A percentile compares a stretch with the other conserved stretches of the same genome.
Evolutionary conservation across 2,329 filamentous ascomycete species (phyloP).

Genomic region (Clarireedia monteithiana): DNA sequence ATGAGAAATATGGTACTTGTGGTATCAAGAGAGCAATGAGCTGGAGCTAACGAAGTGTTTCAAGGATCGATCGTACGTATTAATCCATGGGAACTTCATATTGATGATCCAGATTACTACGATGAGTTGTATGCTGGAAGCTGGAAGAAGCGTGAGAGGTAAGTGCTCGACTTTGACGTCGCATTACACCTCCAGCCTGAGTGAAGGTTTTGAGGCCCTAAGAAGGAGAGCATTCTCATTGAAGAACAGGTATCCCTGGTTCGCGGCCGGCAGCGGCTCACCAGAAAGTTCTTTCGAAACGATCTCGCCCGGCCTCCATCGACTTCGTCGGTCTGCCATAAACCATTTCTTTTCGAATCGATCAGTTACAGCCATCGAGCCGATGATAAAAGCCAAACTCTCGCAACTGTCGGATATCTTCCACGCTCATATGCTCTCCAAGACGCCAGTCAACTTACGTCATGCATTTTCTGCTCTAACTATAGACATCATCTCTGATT

Average conservation of each 20-base stretch:
- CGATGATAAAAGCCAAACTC: slow-evolving; percentile 17
- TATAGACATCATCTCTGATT: slow-evolving; percentile 23
- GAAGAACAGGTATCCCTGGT: not conserved
- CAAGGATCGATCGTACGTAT: slow-evolving; percentile 5
- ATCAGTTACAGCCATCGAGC: slow-evolving; percentile 13
- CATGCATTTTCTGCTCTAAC: slow-evolving; percentile 10
- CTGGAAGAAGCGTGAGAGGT: slow-evolving; percentile 11
- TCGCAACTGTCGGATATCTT: slow-evolving; percentile 9
- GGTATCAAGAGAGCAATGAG: not conserved
- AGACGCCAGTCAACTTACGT: not conserved
- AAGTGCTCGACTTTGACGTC: not conserved
- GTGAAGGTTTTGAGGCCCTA: not conserved
- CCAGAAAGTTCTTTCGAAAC: slow-evolving; percentile 5
- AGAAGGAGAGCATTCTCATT: not conserved
- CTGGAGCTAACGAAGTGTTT: slow-evolving; percentile 25
- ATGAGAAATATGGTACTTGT: slow-evolving; percentile 31
- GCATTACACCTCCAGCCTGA: not conserved
- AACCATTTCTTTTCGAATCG: slow-evolving; percentile 20
- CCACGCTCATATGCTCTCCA: slow-evolving; percentile 1
- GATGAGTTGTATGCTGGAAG: slow-evolving; percentile 32
- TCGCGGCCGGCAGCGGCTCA: not conserved
- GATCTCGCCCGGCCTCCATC: slow-evolving; percentile 17
- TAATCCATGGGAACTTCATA: slow-evolving; percentile 32
- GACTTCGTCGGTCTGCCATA: slow-evolving; percentile 15
- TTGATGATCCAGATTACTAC: slow-evolving; percentile 31